phyloP scores from a whole-genome alignment of 495 filamentous ascomycete genomes.

The Xylaria venustula region DNA sequence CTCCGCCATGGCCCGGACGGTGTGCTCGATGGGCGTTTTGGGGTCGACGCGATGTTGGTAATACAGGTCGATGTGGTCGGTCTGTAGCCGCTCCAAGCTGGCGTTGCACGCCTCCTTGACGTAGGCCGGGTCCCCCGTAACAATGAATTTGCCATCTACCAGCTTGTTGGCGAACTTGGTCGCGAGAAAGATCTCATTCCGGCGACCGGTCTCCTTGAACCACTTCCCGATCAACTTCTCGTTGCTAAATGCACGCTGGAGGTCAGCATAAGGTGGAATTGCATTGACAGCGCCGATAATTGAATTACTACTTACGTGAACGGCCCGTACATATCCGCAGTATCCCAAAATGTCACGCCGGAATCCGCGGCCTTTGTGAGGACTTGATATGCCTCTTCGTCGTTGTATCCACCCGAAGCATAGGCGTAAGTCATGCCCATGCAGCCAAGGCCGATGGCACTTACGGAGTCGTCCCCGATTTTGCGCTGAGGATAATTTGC shows the following conservation, averaged over 20 bases:
- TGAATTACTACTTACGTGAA: slow-evolving; percentile 17
- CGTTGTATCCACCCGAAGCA: slow-evolving; percentile 29
- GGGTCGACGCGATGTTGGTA: slow-evolving; percentile 54
- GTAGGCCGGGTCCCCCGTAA: slow-evolving; percentile 29
- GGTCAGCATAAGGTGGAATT: too few species aligned
- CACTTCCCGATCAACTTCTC: slow-evolving; percentile 47
- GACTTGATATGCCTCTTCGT: slow-evolving; percentile 35
- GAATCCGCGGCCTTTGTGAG: slow-evolving; percentile 35
- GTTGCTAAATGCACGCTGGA: slow-evolving; percentile 23
- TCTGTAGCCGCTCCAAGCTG: slow-evolving; percentile 50
- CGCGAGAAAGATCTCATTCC: slow-evolving; percentile 52
- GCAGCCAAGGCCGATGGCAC: slow-evolving; percentile 40
- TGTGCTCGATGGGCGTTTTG: slow-evolving; percentile 60
- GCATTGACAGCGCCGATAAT: too few species aligned
- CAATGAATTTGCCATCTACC: slow-evolving; percentile 9
- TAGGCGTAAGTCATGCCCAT: slow-evolving; percentile 39
- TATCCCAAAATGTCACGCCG: slow-evolving; percentile 39
- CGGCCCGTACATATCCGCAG: slow-evolving; percentile 33
- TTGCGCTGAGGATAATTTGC: slow-evolving; percentile 35
- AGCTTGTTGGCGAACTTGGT: slow-evolving; percentile 42
- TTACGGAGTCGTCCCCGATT: slow-evolving; percentile 36
- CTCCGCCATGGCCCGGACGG: slow-evolving; percentile 48
- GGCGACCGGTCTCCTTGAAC: slow-evolving; percentile 39
- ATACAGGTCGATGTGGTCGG: slow-evolving; percentile 57
- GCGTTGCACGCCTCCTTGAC: slow-evolving; percentile 33